Evolutionary conservation across 2,329 filamentous ascomycete genomes (phyloP).

Genomic region (Amesomyces nigricolor): DNA sequence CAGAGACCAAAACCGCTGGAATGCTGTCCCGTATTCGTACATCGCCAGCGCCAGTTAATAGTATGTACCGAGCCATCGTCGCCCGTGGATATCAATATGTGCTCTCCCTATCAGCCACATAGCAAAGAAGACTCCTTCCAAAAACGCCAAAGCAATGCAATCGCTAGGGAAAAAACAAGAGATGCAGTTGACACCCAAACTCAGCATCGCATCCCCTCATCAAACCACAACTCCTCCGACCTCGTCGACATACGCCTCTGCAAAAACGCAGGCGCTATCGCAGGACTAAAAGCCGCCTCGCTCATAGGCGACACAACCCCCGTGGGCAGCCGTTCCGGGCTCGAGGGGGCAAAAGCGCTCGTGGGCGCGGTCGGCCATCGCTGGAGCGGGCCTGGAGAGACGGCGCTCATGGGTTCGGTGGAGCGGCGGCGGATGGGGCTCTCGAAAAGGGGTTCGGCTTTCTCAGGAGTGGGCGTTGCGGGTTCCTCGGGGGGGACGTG

Average conservation of each 20-base stretch:
- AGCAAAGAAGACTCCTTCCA: background rate
- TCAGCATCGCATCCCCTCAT: background rate
- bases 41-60: background rate
- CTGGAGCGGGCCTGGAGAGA: constrained; percentile 2
- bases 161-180: background rate
- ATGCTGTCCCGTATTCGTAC: background rate
- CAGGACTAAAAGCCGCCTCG: constrained; percentile 27
- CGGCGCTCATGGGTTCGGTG: no score
- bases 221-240: constrained; percentile 39
- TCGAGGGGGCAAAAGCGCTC: background rate
- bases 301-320: constrained; percentile 37
- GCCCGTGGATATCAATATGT: background rate
- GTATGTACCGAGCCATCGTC: background rate
- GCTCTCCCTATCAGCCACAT: no score
- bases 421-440: no score
- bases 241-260: constrained; percentile 36
- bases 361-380: constrained; percentile 15
- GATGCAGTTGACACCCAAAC: background rate
- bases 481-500: constrained; percentile 7
- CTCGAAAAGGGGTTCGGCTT: no score
- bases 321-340: constrained; percentile 4
- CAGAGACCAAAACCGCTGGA: background rate
- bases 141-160: background rate
- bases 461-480: constrained; percentile 1
- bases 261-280: constrained; percentile 22